Conservation (phyloP, 768 basidiomycete species). For the Pleurotus salmoneostramineus region DNA sequence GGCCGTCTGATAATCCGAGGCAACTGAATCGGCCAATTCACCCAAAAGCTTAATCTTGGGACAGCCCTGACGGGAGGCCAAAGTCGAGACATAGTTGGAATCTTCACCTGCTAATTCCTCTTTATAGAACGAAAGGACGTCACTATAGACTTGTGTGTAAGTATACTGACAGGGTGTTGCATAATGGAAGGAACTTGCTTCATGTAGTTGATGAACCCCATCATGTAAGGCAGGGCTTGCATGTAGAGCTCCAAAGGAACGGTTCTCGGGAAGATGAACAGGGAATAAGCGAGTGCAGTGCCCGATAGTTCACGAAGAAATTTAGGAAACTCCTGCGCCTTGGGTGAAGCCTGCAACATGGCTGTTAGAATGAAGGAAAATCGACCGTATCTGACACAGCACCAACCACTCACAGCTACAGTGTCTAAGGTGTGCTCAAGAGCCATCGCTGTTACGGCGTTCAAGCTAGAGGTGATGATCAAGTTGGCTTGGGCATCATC, state of each 20-base stretch:
- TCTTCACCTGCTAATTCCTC: slow-evolving; percentile 5
- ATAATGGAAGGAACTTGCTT: not conserved
- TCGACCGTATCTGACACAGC: too few species aligned
- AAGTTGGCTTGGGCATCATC: too few species aligned
- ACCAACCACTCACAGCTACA: too few species aligned
- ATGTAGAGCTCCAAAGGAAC: not conserved
- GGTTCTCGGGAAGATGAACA: not conserved
- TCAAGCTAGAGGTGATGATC: too few species aligned
- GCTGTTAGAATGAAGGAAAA: too few species aligned
- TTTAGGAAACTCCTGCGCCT: too few species aligned
- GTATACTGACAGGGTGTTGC: not conserved
- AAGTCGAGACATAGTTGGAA: not conserved
- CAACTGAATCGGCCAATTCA: not conserved
- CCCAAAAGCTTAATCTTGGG: not conserved
- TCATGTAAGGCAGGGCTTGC: slow-evolving; percentile 2
- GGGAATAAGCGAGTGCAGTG: not conserved
- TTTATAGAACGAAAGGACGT: slow-evolving; percentile 3
- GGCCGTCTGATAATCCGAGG: not conserved
- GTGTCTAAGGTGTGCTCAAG: too few species aligned
- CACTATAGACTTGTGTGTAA: not conserved
- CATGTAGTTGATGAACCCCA: not conserved
- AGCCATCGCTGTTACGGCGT: too few species aligned
- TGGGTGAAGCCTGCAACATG: too few species aligned
- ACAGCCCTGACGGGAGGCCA: not conserved
- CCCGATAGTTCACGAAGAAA: not conserved